Evolutionary conservation across 768 basidiomycete genomes (phyloP).

Genomic region (Psilocybe subaeruginosa): DNA sequence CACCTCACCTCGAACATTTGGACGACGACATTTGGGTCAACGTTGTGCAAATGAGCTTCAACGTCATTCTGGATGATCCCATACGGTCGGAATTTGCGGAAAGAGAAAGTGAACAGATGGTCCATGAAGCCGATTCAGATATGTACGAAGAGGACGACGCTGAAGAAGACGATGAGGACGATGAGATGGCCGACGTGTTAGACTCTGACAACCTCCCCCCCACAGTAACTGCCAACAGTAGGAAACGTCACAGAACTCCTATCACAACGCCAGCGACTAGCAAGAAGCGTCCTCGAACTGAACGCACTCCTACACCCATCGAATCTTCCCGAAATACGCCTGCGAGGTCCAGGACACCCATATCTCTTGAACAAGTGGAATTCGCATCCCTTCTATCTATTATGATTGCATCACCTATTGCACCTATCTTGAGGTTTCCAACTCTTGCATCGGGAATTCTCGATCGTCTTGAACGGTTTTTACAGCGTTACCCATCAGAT

Average conservation of each 20-base stretch:
- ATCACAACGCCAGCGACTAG: constrained; percentile 17
- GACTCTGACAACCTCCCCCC: constrained; percentile 23
- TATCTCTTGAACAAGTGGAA: constrained; percentile 69
- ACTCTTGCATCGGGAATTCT: constrained; percentile 59
- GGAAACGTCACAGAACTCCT: constrained; percentile 3
- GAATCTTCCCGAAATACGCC: constrained; percentile 27
- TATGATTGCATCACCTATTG: constrained; percentile 58
- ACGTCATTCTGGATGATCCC: constrained; percentile 71
- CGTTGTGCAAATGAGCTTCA: constrained; percentile 74
- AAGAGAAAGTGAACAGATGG: constrained; percentile 33
- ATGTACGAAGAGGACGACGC: constrained; percentile 33
- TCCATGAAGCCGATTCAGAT: constrained; percentile 37
- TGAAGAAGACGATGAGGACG: constrained; percentile 31
- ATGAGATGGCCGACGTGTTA: constrained; percentile 8
- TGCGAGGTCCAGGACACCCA: constrained; percentile 25
- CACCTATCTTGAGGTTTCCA: constrained; percentile 55
- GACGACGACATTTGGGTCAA: constrained; percentile 66
- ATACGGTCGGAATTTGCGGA: constrained; percentile 34
- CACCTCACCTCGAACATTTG: constrained; percentile 81
- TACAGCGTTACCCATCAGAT: constrained; percentile 68
- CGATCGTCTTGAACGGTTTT: constrained; percentile 49
- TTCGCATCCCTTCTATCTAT: constrained; percentile 65
- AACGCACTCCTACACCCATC: constrained; percentile 21
- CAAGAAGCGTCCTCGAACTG: constrained; percentile 42
- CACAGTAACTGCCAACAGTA: background rate